Evolutionary conservation across 2,329 filamentous ascomycete species (phyloP).

Genomic region (Verticillium nubilum): DNA sequence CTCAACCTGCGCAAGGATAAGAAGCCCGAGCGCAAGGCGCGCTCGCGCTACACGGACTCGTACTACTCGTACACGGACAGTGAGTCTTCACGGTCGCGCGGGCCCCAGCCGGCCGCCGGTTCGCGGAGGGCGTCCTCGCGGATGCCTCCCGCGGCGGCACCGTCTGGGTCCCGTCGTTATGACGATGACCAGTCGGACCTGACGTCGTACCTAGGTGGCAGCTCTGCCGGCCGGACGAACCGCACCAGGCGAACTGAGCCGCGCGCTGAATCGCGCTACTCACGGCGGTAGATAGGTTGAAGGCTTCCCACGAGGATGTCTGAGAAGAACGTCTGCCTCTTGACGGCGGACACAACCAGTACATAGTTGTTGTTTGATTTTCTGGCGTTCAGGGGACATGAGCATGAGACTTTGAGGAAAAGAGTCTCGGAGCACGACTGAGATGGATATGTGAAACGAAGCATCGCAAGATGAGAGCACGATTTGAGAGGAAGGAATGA

Average conservation of each 20-base stretch:
- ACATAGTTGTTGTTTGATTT: background rate
- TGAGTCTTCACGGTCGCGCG: constrained; percentile 31
- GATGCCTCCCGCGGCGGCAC: background rate
- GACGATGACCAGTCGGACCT: constrained; percentile 7
- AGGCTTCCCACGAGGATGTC: background rate
- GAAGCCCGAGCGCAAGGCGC: constrained; percentile 34
- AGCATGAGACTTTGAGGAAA: background rate
- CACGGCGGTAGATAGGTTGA: constrained; percentile 18
- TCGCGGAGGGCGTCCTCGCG: background rate
- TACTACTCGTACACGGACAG: constrained; percentile 50
- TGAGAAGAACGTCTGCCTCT: background rate
- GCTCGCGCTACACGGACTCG: constrained; percentile 44
- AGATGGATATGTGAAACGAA: background rate
- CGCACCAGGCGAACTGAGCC: constrained; percentile 11
- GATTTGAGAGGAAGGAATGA: background rate
- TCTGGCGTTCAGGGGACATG: background rate
- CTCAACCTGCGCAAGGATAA: constrained; percentile 48
- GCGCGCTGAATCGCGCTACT: constrained; percentile 18
- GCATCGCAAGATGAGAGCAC: background rate
- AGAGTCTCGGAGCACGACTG: background rate
- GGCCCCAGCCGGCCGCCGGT: background rate
- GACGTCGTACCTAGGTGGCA: constrained; percentile 33
- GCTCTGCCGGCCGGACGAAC: constrained; percentile 37
- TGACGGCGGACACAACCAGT: background rate
- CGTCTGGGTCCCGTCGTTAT: background rate